Conservation (phyloP, 768 basidiomycete genomes). For the Artomyces pyxidatus region DNA sequence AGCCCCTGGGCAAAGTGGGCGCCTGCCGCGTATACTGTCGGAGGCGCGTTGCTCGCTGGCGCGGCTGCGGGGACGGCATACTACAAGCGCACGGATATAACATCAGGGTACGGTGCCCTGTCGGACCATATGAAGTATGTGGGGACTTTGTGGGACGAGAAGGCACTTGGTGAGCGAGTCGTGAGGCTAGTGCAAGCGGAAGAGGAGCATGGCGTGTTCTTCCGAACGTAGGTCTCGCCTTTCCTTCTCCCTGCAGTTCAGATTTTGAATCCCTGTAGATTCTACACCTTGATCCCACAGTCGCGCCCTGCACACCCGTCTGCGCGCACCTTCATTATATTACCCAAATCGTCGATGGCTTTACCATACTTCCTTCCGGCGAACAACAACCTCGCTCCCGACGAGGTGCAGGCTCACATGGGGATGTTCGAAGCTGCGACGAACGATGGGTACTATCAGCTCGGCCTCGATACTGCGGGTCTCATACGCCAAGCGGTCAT, state of each 20-base stretch:
- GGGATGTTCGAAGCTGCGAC: constrained; percentile 77
- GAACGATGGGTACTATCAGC: constrained; percentile 87
- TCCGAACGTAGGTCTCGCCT: constrained; percentile 57
- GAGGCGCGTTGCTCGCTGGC: constrained; percentile 69
- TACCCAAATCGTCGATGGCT: constrained; percentile 46
- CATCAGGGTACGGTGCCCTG: constrained; percentile 62
- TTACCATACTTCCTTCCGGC: constrained; percentile 53
- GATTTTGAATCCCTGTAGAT: constrained; percentile 36
- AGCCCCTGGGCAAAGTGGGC: constrained; percentile 56
- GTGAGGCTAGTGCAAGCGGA: constrained; percentile 55
- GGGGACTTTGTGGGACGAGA: constrained; percentile 77
- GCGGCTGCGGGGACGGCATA: constrained; percentile 83
- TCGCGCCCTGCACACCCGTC: constrained; percentile 46
- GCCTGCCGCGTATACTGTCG: constrained; percentile 62
- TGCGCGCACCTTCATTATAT: constrained; percentile 68
- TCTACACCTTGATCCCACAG: constrained; percentile 73
- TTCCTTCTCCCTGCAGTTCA: neutral
- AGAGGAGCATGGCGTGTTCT: constrained; percentile 53
- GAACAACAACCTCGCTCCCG: constrained; percentile 55
- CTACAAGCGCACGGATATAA: constrained; percentile 69
- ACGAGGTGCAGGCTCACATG: constrained; percentile 81
- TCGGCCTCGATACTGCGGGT: constrained; percentile 62
- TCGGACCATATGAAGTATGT: constrained; percentile 89
- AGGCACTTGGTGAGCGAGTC: constrained; percentile 50
- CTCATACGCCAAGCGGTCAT: constrained; percentile 52